Base-by-base conservation (phyloP, 768 basidiomycete species). In the Psilocybe azurescens region DNA sequence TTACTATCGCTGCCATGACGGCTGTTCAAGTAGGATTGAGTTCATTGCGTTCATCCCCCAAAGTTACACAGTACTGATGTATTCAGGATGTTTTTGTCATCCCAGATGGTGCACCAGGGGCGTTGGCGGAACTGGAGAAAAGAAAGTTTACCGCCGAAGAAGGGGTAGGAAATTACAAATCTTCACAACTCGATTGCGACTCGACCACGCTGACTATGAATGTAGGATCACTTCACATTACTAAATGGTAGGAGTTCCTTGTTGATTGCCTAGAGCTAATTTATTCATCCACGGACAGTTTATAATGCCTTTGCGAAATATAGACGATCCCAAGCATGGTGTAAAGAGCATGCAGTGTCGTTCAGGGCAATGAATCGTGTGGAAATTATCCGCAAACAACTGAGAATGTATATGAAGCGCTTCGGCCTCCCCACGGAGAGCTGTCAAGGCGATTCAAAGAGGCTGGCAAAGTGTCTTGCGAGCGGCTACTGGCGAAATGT, bases 131-230 rank as follows among this genome's bases (percentile, higher is more conserved):
- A 74, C 78, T 99, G 13, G 96, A 99, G 74, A 83, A 95, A 54
- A 79, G 97, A 60, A 99, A 99, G 73, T 99, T 99, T 69, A 99
- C 95, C 0, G 95, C 96, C 0, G 96, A 99, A 75, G 97, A 99
- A 85, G 97, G 97, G 70, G 95, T 95, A 62, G 69, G 85, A 78
- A n/a, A 58, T 18, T 18, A 7, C 24, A 24, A 32, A 18, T 20
- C 16, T 36, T 9, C n/a, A 32, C 4, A 36, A 8, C 28, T 10
- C 20, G 24, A 24, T 24, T 24, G 24, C 24, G 24, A 24, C 30
- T 6, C 41, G 46, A 49, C 20, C 44, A 14, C 18, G 7, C 5
- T 58, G 18, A 48, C 28, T 48, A 36, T 16, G 36, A 24, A 39
- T n/a, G 20, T 46, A 97, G 95, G 97, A 99, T 71, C 97, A 99